These are phyloP conservation scores for Metschnikowia anglica DNA, from an alignment of 805 yeast species.

Conservation along the genomic window DNA sequence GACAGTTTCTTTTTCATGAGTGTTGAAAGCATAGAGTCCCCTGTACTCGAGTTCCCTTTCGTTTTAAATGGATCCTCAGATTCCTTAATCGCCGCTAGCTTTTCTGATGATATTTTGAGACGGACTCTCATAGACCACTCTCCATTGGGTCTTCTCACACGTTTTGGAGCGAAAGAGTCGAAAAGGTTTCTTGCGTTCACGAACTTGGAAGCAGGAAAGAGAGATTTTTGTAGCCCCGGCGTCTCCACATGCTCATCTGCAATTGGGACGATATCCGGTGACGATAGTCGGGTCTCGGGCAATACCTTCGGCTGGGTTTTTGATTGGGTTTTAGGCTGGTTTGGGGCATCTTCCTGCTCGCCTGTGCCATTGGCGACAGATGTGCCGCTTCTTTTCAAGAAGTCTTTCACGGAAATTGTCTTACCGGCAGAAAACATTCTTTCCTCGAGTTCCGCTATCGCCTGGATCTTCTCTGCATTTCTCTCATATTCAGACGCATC, in stretches of 20 bases:
- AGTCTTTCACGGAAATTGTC: constrained; percentile 14
- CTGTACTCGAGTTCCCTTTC: not conserved
- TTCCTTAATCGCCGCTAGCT: constrained; percentile 26
- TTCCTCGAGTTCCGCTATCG: constrained; percentile 13
- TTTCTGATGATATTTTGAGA: constrained; percentile 24
- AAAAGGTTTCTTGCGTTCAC: constrained; percentile 17
- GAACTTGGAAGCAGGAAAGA: constrained; percentile 8
- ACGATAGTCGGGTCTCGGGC: too few species aligned
- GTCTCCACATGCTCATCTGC: constrained; percentile 3
- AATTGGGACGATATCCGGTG: constrained; percentile 5
- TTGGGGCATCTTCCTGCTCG: not conserved
- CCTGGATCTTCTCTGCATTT: constrained; percentile 5
- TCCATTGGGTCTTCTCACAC: constrained; percentile 14
- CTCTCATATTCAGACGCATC: constrained; percentile 9
- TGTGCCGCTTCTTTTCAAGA: constrained; percentile 10
- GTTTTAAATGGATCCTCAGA: constrained; percentile 19
- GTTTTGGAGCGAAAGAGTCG: constrained; percentile 15
- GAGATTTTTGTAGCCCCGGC: not conserved
- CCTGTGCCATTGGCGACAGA: not conserved
- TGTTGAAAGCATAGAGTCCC: constrained; percentile 9
- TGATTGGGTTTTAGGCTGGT: not conserved
- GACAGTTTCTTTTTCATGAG: constrained; percentile 13
- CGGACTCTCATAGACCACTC: constrained; percentile 18
- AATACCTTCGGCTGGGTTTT: too few species aligned
- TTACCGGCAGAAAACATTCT: constrained; percentile 13